Evolutionary conservation across 768 basidiomycete genomes (phyloP), one percentile per base, ranked within the genome.

Genomic region (Collybia sp.): DNA sequence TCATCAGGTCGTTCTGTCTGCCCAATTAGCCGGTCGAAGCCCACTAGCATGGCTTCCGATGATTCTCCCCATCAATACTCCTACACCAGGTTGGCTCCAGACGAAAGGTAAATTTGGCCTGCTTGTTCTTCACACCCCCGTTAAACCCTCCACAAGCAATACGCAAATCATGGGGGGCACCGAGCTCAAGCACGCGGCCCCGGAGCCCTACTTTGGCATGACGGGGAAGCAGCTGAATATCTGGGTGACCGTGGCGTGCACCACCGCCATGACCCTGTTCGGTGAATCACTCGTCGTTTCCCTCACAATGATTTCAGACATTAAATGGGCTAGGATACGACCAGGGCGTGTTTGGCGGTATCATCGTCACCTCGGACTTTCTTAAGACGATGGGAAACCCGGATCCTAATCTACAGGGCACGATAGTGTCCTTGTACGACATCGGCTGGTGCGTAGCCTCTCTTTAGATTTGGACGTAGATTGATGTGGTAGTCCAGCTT

Each of bases 331-430:
- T 40, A 73, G 72, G 75, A 17, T 75, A 77, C 55, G 73, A 77
- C 54, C 75, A 75, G 45, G 75, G 73, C n/a, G 73, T 77, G 15
- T 77, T 74, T 50, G 75, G 75, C 17, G 73, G 73, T 0, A 75
- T 75, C 45, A 75, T 77, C 43, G 70, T 77, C 42, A 75, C 75
- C 5, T 63, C 64, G 18, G 58, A 68, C 50, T 75, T 77, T 52
- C 53, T 75, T 46, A 51, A 72, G 11, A 70, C 66, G 8, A 74
- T 75, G 73, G 73, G 73, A 2, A 68, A 74, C 55, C 74, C 73
- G 10, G 57, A 67, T 47, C 61, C 72, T 1, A 61, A 61, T 41
- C 57, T 76, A 19, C 73, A 75, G 46, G 75, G 73, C 5, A 70
- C 73, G 3, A 75, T 76, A 44, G 73, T 76, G 12, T 73, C 73